phyloP scores from a whole-genome alignment of 169 alveolate species.

The Plasmodium adleri region DNA sequence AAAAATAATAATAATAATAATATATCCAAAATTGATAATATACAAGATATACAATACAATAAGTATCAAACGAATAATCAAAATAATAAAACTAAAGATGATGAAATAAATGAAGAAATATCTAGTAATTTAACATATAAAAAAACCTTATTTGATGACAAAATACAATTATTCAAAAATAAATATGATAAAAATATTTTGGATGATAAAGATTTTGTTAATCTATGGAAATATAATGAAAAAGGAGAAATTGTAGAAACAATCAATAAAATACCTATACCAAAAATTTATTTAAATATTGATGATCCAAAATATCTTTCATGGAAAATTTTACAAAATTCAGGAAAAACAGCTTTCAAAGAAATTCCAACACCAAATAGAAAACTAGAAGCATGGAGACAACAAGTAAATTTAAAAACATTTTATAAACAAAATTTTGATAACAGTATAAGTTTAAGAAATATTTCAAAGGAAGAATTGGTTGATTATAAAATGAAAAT shows the following conservation, averaged over 20 bases:
- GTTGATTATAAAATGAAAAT: constrained; percentile 57
- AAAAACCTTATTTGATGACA: constrained; percentile 53
- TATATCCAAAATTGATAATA: not conserved
- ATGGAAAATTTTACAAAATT: constrained; percentile 76
- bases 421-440: constrained; percentile 71
- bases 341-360: constrained; percentile 66
- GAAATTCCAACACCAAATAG: constrained; percentile 75
- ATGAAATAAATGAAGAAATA: constrained; percentile 60
- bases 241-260: constrained; percentile 60
- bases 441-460: constrained; percentile 67
- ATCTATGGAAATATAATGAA: constrained; percentile 67
- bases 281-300: constrained; percentile 70
- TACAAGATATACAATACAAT: not conserved
- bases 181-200: constrained; percentile 57
- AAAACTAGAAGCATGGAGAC: constrained; percentile 78
- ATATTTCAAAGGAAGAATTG: constrained; percentile 60
- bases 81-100: not conserved
- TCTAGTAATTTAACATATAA: constrained; percentile 33
- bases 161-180: constrained; percentile 45
- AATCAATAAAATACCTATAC: constrained; percentile 44
- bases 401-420: constrained; percentile 71
- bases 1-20: not conserved
- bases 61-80: not conserved
- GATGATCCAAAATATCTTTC: constrained; percentile 62
- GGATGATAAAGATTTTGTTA: constrained; percentile 58